These are phyloP conservation scores for Rickenella mellea DNA, from an alignment of 768 basidiomycete genomes.

Conservation along the genomic window DNA sequence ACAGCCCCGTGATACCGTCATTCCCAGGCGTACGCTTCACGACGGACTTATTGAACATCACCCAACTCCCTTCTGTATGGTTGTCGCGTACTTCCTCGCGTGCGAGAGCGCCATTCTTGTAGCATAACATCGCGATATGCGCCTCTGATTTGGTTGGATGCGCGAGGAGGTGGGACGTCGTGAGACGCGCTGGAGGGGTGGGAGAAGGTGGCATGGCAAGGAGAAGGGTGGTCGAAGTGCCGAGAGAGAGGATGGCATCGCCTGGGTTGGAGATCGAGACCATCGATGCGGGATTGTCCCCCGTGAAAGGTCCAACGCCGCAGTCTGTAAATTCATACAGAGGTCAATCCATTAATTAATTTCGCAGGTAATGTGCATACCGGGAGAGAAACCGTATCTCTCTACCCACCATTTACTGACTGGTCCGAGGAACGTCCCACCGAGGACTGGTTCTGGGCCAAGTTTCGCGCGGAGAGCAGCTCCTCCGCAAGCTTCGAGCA, in stretches of 20 bases:
- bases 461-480: slow-evolving; percentile 57
- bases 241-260: slow-evolving; percentile 78
- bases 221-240: slow-evolving; percentile 82
- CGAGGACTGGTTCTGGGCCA: slow-evolving; percentile 67
- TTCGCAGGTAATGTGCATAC: slow-evolving; percentile 22
- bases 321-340: slow-evolving; percentile 40
- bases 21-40: slow-evolving; percentile 46
- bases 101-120: slow-evolving; percentile 81
- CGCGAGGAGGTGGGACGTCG: slow-evolving; percentile 65
- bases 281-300: slow-evolving; percentile 84
- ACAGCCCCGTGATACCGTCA: slow-evolving; percentile 56
- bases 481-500: slow-evolving; percentile 64
- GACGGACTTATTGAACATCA: slow-evolving; percentile 57
- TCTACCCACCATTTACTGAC: slow-evolving; percentile 64
- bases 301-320: slow-evolving; percentile 75
- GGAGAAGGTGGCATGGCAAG: slow-evolving; percentile 64
- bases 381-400: slow-evolving; percentile 65
- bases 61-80: slow-evolving; percentile 56
- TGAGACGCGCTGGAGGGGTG: slow-evolving; percentile 57
- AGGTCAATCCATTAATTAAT: neutral
- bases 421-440: slow-evolving; percentile 57
- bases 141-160: slow-evolving; percentile 50
- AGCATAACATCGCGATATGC: slow-evolving; percentile 84
- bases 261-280: slow-evolving; percentile 65
- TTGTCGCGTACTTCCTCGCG: slow-evolving; percentile 67